Evolutionary conservation across 805 yeast genomes (phyloP).

Genomic region (Groenewaldozyma tartarivorans): DNA sequence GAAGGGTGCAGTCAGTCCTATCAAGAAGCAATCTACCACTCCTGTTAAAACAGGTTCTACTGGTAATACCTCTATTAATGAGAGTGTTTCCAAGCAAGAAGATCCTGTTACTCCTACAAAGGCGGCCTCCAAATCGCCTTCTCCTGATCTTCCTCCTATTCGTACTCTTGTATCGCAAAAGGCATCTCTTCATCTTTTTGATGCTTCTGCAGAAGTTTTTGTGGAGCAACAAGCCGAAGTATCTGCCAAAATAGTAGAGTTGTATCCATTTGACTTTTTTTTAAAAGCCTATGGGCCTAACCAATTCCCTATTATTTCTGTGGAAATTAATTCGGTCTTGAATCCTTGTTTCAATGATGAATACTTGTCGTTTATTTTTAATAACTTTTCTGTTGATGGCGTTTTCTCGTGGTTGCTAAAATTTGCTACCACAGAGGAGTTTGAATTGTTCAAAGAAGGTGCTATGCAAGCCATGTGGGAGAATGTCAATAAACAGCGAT

Average conservation of each 20-base stretch:
- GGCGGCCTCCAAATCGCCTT: neutral
- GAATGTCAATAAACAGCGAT: conserved; percentile 39
- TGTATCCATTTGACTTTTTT: conserved; percentile 44
- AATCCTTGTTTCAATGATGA: conserved; percentile 60
- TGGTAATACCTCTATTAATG: neutral
- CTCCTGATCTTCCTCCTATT: neutral
- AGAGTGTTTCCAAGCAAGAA: neutral
- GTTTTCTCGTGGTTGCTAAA: conserved; percentile 56
- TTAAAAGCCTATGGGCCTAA: conserved; percentile 28
- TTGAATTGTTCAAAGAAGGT: conserved; percentile 42
- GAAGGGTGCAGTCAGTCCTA: neutral
- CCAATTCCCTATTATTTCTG: conserved; percentile 29
- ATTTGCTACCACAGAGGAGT: conserved; percentile 34
- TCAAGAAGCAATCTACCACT: neutral
- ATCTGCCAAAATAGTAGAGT: conserved; percentile 33
- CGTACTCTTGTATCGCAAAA: conserved; percentile 4
- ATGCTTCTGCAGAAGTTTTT: conserved; percentile 42
- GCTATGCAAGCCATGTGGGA: conserved; percentile 56
- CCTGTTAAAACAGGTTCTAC: neutral
- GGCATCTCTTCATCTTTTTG: conserved; percentile 49
- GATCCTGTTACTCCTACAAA: conserved; percentile 2
- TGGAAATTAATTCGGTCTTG: conserved; percentile 36
- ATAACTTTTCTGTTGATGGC: conserved; percentile 34
- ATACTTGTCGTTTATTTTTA: conserved; percentile 54
- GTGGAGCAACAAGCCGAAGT: conserved; percentile 30